Evolutionary conservation across 2,329 filamentous ascomycete genomes (phyloP).

Genomic region (Ceratocystis ficicola): DNA sequence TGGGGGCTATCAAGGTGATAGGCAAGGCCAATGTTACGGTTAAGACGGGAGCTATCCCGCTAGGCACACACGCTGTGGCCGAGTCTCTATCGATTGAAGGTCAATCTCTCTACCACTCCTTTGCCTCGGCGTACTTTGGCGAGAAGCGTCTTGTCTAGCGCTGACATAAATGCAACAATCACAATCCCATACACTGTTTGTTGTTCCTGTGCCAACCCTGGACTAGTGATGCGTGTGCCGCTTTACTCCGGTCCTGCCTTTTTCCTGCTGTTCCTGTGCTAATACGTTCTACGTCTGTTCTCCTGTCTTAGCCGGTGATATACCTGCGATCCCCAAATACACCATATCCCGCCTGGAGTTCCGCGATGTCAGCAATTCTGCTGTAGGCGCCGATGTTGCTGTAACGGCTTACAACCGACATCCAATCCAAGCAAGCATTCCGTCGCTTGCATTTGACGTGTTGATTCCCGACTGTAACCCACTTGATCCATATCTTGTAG

Average conservation of each 20-base stretch:
- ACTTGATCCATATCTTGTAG: slow-evolving; percentile 59
- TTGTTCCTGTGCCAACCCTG: slow-evolving; percentile 5
- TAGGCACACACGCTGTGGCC: slow-evolving; percentile 64
- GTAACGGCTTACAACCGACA: slow-evolving; percentile 63
- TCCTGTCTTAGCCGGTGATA: slow-evolving; percentile 44
- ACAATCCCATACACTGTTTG: slow-evolving; percentile 2
- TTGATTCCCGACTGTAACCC: slow-evolving; percentile 69
- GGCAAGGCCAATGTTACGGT: slow-evolving; percentile 63
- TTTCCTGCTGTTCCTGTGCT: slow-evolving; percentile 22
- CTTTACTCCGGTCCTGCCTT: neutral
- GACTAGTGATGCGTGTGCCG: slow-evolving; percentile 4
- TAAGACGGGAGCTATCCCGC: slow-evolving; percentile 64
- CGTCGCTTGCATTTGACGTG: slow-evolving; percentile 71
- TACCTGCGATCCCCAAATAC: slow-evolving; percentile 69
- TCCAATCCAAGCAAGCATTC: slow-evolving; percentile 63
- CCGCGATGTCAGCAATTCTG: slow-evolving; percentile 55
- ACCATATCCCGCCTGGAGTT: slow-evolving; percentile 72
- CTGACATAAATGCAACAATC: slow-evolving; percentile 10
- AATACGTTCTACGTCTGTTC: slow-evolving; percentile 28
- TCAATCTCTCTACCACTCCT: slow-evolving; percentile 57
- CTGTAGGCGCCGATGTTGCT: slow-evolving; percentile 69
- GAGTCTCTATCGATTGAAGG: slow-evolving; percentile 72
- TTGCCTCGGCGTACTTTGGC: slow-evolving; percentile 49
- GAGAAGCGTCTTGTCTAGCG: slow-evolving; percentile 36
- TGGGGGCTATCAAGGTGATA: slow-evolving; percentile 57